Evolutionary conservation across 1,139 yeast species (phyloP), one percentile per base, ranked within the genome.

Genomic region (Debaryomyces coudertii): DNA sequence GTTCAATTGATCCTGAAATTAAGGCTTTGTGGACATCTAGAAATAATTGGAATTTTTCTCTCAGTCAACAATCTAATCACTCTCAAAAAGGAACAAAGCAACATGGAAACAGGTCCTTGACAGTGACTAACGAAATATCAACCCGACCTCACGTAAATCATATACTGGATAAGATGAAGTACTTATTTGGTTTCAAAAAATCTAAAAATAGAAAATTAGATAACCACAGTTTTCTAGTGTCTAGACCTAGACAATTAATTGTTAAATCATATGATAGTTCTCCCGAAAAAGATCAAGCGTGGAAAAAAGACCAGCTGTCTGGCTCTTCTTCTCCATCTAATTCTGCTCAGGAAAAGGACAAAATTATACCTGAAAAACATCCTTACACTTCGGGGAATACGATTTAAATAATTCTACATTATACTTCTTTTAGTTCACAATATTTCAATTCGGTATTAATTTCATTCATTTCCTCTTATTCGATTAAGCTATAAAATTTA

Each of bases 21-120:
- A 73, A 71, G 51, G 71, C 68, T 14, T 61, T 79, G 39, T 79
- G 83, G 83, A 79, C 73, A 31, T 66, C 75, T 3, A 65, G 82
- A 62, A 68, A 65, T 28, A 40, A 46, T 9, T 45, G 55, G 51
- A 45, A 30, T 33, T 12, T 29, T 4, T 20, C 15, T 27, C 20
- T 28, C n/a, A 4, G 18, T 27, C 41, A 24, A 16, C 24, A 9
- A 12, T 11, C 33, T 3, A 8, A 29, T 15, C 16, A 12, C 6
- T n/a, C 36, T 7, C 29, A 39, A 11, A 11, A 15, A 22, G 7
- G 3, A n/a, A 14, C 7, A 7, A 12, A 30, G 7, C 12, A 39
- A 2, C 6, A 7, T 3, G 18, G n/a, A 3, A 7, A 39, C 14
- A 29, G 18, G 1, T 7, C 11, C 11, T 25, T 9, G 22, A 16